Base-by-base conservation (phyloP, 192 early-diverging fungal species). In the Coemansia sp. region DNA sequence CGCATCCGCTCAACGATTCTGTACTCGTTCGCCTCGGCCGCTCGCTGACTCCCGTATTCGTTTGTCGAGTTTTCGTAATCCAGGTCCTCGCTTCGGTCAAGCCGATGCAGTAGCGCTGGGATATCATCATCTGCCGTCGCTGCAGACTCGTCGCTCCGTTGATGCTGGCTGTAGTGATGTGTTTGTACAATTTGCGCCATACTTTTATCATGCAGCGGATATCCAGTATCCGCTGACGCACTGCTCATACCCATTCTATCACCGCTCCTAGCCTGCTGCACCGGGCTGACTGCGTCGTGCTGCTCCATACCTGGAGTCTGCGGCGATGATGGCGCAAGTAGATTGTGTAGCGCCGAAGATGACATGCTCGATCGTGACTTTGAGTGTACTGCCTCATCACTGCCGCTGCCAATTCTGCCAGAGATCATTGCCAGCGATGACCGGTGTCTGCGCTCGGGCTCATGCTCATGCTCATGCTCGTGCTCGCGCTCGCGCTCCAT, bases 1-100 rank as follows among this genome's bases (percentile, higher is more conserved):
- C 62, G 57, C 65, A 78, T 70, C 27, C 62, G 68, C 43, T 64
- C 74, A 18, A 78, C 57, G 14, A 78, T 9, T 15, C 44, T 37
- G 25, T 37, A 34, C 21, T 59, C 57, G 47, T 42, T 33, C 2
- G 25, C 27, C 12, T 53, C 51, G 51, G 9, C 34, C 11, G 34
- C 9, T 1, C 11, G 34, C 34, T 9, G 34, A 10, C 9, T 37
- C 7, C 33, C 22, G 33, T 53, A 13, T 14, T 38, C 22, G 17
- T 22, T 49, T 27, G 18, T 18, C 19, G n/a, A 18, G 25, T 10
- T 23, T 3, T 42, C 53, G 37, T 42, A 22, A 4, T 54, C 22
- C 7, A 38, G 30, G 50, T 24, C 23, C 14, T 53, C 27, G 11
- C 21, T 23, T 48, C 62, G 59, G 62, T 75, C 72, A 14, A 64